Evolutionary conservation across 78 protist species (phyloP).

Genomic region (Dictyostelium capitatum): DNA sequence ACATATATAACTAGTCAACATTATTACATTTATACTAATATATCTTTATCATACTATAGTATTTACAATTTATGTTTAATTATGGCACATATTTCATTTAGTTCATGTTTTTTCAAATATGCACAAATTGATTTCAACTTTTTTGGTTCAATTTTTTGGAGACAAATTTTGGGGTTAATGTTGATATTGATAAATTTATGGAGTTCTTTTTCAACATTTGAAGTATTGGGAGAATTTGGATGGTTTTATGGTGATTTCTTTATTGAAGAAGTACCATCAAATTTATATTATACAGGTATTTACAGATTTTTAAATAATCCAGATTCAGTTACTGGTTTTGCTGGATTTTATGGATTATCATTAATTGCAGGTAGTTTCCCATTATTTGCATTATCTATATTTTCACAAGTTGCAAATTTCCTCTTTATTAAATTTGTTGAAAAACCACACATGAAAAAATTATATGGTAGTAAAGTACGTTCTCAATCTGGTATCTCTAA

Average conservation of each 20-base stretch:
- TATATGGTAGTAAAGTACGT: conserved; percentile 84
- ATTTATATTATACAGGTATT: conserved; percentile 78
- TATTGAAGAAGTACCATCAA: conserved; percentile 65
- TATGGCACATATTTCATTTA: conserved; percentile 79
- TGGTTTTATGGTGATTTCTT: conserved; percentile 91
- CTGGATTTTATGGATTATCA: conserved; percentile 80
- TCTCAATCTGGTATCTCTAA: conserved; percentile 60
- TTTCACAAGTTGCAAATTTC: conserved; percentile 68
- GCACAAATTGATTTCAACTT: conserved; percentile 38
- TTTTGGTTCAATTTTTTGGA: conserved; percentile 66
- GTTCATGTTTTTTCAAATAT: conserved; percentile 58
- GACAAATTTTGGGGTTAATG: conserved; percentile 68
- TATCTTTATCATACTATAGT: neutral
- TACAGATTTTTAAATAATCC: conserved; percentile 89
- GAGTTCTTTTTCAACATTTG: conserved; percentile 54
- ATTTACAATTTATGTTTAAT: conserved; percentile 76
- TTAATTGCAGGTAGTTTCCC: conserved; percentile 66
- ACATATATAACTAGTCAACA: neutral
- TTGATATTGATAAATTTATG: conserved; percentile 76
- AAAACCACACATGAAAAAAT: conserved; percentile 84
- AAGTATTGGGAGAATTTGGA: conserved; percentile 86
- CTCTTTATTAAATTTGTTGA: conserved; percentile 81
- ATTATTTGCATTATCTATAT: conserved; percentile 69
- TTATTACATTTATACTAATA: neutral
- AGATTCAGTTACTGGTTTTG: conserved; percentile 78